phyloP scores from a whole-genome alignment of 2,329 filamentous ascomycete species.

The Fusarium stilboides region DNA sequence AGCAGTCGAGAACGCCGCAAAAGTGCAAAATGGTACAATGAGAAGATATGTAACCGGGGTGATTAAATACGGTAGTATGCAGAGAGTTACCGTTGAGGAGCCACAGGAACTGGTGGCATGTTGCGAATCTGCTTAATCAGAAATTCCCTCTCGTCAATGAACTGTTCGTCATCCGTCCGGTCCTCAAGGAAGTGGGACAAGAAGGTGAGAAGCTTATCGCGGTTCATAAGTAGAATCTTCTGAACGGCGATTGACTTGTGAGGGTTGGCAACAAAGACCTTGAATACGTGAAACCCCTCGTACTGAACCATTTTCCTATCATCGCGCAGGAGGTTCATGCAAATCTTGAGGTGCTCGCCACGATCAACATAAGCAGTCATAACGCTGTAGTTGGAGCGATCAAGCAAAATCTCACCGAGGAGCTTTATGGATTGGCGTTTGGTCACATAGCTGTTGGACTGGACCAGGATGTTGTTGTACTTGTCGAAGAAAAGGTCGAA shows the following conservation, averaged over 20 bases:
- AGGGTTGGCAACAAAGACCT: slow-evolving; percentile 98
- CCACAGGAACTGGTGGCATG: slow-evolving; percentile 72
- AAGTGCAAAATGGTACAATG: slow-evolving; percentile 31
- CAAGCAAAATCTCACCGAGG: slow-evolving; percentile 92
- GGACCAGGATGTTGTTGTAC: slow-evolving; percentile 90
- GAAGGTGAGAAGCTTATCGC: slow-evolving; percentile 90
- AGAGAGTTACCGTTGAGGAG: slow-evolving; percentile 61
- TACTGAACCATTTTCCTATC: slow-evolving; percentile 99
- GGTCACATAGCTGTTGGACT: slow-evolving; percentile 96
- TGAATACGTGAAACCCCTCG: slow-evolving; percentile 99
- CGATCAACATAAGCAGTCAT: slow-evolving; percentile 98
- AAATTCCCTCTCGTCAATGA: slow-evolving; percentile 97
- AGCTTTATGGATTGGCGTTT: slow-evolving; percentile 99
- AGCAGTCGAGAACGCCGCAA: slow-evolving; percentile 29
- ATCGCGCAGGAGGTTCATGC: slow-evolving; percentile 96
- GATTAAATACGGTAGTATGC: not conserved
- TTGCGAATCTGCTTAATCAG: slow-evolving; percentile 92
- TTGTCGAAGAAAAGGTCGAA: slow-evolving; percentile 93
- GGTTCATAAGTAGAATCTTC: slow-evolving; percentile 95
- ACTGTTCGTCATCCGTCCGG: slow-evolving; percentile 96
- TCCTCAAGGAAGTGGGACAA: slow-evolving; percentile 94
- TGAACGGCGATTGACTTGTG: slow-evolving; percentile 98
- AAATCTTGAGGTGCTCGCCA: slow-evolving; percentile 96
- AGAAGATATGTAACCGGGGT: slow-evolving; percentile 2
- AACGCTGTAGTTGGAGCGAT: slow-evolving; percentile 96